phyloP scores from a whole-genome alignment of 2,329 filamentous ascomycete species.

The Colletotrichum liriopes region DNA sequence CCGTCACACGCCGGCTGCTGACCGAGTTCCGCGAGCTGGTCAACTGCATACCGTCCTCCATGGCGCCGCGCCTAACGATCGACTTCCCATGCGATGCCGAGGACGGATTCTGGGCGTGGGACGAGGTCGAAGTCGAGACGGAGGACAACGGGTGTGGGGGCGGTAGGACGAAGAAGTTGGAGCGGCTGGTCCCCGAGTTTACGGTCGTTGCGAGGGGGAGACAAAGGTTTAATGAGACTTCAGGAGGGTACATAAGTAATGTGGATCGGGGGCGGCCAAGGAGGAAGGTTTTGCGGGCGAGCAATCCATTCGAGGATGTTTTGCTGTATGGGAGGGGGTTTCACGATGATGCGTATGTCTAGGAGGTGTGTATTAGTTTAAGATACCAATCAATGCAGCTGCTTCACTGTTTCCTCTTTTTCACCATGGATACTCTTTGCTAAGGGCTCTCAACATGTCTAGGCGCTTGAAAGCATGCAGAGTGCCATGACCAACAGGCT shows the following conservation, averaged over 20 bases:
- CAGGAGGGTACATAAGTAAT: slow-evolving; percentile 6
- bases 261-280: slow-evolving; percentile 18
- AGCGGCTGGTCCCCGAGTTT: slow-evolving; percentile 25
- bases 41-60: neutral
- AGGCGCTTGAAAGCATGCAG: too few relatives aligned
- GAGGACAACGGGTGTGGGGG: neutral
- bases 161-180: neutral
- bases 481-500: too few relatives aligned
- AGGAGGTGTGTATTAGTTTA: neutral
- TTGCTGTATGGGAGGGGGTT: slow-evolving; percentile 39
- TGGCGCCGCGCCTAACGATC: slow-evolving; percentile 27
- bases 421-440: too few relatives aligned
- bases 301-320: slow-evolving; percentile 43
- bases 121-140: slow-evolving; percentile 10
- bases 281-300: slow-evolving; percentile 18
- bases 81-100: slow-evolving; percentile 38
- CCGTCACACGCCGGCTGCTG: slow-evolving; percentile 41
- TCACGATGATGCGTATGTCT: slow-evolving; percentile 7
- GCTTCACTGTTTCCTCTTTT: too few relatives aligned
- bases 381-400: neutral
- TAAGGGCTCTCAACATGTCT: too few relatives aligned
- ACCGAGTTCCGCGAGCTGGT: slow-evolving; percentile 41
- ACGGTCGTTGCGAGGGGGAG: slow-evolving; percentile 34
- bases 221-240: slow-evolving; percentile 37
- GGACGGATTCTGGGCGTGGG: slow-evolving; percentile 44